Evolutionary conservation across 129 eudicot genomes (phyloP).

Genomic region (Tagetes erecta): DNA sequence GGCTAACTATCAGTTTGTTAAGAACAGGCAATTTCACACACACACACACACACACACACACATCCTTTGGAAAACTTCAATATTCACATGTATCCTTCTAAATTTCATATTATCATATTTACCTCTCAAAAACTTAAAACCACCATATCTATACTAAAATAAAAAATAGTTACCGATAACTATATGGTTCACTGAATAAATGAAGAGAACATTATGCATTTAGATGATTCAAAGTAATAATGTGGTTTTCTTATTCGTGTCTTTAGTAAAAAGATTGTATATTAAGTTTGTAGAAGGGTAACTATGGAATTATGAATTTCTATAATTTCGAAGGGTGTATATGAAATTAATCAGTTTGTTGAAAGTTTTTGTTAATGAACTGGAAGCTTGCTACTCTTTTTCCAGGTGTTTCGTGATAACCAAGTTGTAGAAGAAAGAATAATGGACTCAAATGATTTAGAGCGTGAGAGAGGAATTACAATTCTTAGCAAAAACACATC

Average conservation of each 20-base stretch:
- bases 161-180: background rate
- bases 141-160: background rate
- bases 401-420: slow-evolving; percentile 98
- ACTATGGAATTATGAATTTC: background rate
- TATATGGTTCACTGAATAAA: background rate
- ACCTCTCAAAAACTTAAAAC: background rate
- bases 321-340: background rate
- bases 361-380: slow-evolving; percentile 9
- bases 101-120: background rate
- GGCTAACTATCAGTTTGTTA: background rate
- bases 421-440: slow-evolving; percentile 95
- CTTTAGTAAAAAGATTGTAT: background rate
- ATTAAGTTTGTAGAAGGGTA: background rate
- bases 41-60: too few relatives aligned
- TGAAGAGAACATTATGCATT: background rate
- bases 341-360: background rate
- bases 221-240: background rate
- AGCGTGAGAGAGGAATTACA: slow-evolving; percentile 98
- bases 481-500: slow-evolving; percentile 97
- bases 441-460: slow-evolving; percentile 99
- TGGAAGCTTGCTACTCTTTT: background rate
- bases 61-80: background rate
- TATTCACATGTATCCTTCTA: background rate
- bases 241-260: background rate
- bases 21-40: background rate